phyloP scores from a whole-genome alignment of 140 eudicot genomes.

The Cichorium intybus region DNA sequence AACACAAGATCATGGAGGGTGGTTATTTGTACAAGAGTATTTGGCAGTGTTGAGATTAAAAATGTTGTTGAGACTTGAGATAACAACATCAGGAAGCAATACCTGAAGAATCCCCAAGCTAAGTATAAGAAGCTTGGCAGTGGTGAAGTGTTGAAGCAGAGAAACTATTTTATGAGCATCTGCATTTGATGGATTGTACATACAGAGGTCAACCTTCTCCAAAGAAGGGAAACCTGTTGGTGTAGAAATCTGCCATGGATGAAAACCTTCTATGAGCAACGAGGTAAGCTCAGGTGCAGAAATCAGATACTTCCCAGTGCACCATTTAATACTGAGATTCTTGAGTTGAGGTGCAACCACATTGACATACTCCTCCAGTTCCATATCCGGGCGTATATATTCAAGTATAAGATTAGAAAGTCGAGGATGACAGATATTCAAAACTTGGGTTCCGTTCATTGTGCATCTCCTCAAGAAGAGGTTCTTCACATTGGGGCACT shows the following conservation, averaged over 20 bases:
- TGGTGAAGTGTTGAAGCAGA: slow-evolving; percentile 12
- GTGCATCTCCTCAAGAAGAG: not conserved
- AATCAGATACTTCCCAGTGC: too few species aligned
- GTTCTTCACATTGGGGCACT: slow-evolving; percentile 1
- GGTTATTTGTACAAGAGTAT: too few species aligned
- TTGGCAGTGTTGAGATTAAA: not conserved
- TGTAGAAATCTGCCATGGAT: not conserved
- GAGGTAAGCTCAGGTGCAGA: slow-evolving; percentile 2
- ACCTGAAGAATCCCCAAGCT: slow-evolving; percentile 24
- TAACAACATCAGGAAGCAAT: too few species aligned
- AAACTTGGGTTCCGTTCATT: too few species aligned
- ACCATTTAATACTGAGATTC: not conserved
- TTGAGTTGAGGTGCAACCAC: slow-evolving; percentile 1
- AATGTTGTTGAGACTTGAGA: too few species aligned
- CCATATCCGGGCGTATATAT: not conserved
- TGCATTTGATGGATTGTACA: too few species aligned
- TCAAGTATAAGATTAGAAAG: not conserved
- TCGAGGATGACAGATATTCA: not conserved
- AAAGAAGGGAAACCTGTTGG: too few species aligned
- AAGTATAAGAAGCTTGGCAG: slow-evolving; percentile 15
- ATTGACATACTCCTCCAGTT: not conserved
- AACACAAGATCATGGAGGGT: not conserved
- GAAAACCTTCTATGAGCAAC: too few species aligned
- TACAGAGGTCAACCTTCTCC: too few species aligned
- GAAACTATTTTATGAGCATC: too few species aligned